These are phyloP conservation scores for Hemisphaericaspora nanyangensis DNA, from an alignment of 805 yeast species.

Conservation along the genomic window DNA sequence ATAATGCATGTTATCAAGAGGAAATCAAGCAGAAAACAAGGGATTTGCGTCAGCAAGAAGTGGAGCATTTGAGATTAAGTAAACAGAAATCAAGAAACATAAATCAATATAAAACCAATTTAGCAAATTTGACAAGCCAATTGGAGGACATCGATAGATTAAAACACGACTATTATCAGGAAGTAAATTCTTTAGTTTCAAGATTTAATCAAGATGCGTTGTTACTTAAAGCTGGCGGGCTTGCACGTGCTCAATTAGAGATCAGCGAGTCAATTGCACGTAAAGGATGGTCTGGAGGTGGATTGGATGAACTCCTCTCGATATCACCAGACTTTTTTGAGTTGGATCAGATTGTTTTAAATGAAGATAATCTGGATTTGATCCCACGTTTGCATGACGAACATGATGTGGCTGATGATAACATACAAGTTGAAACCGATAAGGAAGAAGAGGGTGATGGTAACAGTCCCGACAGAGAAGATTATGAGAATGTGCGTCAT, in stretches of 20 bases:
- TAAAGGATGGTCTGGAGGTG: constrained; percentile 87
- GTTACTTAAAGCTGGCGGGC: constrained; percentile 53
- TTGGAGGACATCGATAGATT: constrained; percentile 75
- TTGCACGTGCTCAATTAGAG: constrained; percentile 77
- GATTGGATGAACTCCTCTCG: constrained; percentile 64
- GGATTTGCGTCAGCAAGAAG: constrained; percentile 56
- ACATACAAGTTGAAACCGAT: background rate
- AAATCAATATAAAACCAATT: constrained; percentile 60
- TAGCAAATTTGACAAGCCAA: constrained; percentile 65
- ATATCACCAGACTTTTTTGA: constrained; percentile 54
- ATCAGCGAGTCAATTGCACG: constrained; percentile 75
- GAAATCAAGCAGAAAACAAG: constrained; percentile 51
- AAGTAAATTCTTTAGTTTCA: constrained; percentile 58
- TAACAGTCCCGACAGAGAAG: background rate
- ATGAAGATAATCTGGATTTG: constrained; percentile 18
- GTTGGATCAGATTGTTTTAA: constrained; percentile 9
- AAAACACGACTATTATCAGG: constrained; percentile 70
- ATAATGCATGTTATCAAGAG: constrained; percentile 52
- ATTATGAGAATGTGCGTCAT: background rate
- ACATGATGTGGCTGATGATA: constrained; percentile 2
- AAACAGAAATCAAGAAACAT: constrained; percentile 61
- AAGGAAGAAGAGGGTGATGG: background rate
- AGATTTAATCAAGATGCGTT: constrained; percentile 51
- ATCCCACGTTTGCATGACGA: background rate
- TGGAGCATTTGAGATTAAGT: constrained; percentile 55